A percentile compares a stretch with the other conserved stretches of the same genome.
Conservation (phyloP, 371 early-diverging fungal species). For the Mucor circinelloides region DNA sequence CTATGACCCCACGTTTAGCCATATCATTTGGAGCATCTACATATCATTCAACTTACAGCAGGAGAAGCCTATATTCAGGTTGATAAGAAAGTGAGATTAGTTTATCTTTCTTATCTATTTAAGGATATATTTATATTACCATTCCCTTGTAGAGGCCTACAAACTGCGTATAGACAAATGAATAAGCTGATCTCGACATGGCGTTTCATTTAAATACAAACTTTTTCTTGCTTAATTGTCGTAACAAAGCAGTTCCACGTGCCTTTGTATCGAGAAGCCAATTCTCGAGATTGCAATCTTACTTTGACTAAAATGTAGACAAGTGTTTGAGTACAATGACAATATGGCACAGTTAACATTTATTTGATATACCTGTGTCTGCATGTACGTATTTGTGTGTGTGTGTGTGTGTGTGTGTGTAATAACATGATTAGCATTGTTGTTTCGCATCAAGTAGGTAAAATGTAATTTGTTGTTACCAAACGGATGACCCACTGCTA, state of each 20-base stretch:
- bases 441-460: not conserved
- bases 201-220: conserved; percentile 13
- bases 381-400: not conserved
- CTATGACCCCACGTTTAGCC: too few species aligned
- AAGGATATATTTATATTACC: conserved; percentile 39
- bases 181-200: not conserved
- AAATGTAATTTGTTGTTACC: conserved; percentile 39
- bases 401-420: not conserved
- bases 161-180: conserved; percentile 35
- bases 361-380: conserved; percentile 38
- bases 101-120: not conserved
- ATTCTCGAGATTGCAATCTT: conserved; percentile 57
- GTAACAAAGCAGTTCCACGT: conserved; percentile 64
- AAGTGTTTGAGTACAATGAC: not conserved
- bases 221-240: conserved; percentile 66
- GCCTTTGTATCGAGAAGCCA: conserved; percentile 58
- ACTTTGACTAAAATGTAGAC: conserved; percentile 61
- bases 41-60: conserved; percentile 39
- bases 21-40: too few species aligned
- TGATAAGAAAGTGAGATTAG: not conserved
- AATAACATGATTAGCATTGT: conserved; percentile 5
- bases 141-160: conserved; percentile 69
- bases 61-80: conserved; percentile 46
- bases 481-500: conserved; percentile 70
- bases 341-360: not conserved